Evolutionary conservation across 1,284 basidiomycete species (phyloP).

Genomic region (Trichosporon ovoides): DNA sequence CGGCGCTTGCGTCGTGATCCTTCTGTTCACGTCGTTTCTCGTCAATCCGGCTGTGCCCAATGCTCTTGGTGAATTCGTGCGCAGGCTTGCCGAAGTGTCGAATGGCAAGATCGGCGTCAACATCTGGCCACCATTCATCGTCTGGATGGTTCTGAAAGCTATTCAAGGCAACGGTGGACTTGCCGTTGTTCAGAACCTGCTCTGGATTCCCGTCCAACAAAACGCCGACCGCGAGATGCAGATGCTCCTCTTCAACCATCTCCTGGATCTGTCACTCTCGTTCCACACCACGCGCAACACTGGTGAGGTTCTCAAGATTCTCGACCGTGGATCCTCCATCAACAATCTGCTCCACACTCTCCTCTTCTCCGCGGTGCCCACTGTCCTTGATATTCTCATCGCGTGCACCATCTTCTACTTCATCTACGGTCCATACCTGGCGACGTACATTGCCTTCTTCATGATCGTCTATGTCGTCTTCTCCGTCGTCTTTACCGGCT

Average conservation of each 20-base stretch:
- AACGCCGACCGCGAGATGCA: constrained; percentile 89
- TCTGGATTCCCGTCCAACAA: constrained; percentile 96
- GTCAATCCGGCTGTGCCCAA: constrained; percentile 34
- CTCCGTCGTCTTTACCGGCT: constrained; percentile 76
- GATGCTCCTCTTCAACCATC: constrained; percentile 83
- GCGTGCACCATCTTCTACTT: constrained; percentile 88
- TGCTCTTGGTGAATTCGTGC: constrained; percentile 32
- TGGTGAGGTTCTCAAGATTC: constrained; percentile 90
- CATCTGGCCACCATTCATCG: constrained; percentile 32
- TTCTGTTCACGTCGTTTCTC: constrained; percentile 18
- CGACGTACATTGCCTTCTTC: constrained; percentile 73
- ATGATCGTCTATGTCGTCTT: constrained; percentile 92
- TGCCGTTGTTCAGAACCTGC: constrained; percentile 82
- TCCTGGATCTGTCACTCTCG: constrained; percentile 79
- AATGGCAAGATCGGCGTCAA: constrained; percentile 6
- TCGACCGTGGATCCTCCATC: constrained; percentile 97
- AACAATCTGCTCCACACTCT: constrained; percentile 89
- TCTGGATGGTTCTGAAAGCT: constrained; percentile 31
- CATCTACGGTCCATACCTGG: constrained; percentile 68
- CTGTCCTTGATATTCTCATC: constrained; percentile 87
- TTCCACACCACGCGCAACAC: constrained; percentile 96
- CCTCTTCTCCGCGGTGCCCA: constrained; percentile 88
- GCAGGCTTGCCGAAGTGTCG: constrained; percentile 26
- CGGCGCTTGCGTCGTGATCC: constrained; percentile 26
- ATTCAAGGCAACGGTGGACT: constrained; percentile 55